Base-by-base conservation (phyloP, 2,329 filamentous ascomycete species). In the Monilinia polystroma region DNA sequence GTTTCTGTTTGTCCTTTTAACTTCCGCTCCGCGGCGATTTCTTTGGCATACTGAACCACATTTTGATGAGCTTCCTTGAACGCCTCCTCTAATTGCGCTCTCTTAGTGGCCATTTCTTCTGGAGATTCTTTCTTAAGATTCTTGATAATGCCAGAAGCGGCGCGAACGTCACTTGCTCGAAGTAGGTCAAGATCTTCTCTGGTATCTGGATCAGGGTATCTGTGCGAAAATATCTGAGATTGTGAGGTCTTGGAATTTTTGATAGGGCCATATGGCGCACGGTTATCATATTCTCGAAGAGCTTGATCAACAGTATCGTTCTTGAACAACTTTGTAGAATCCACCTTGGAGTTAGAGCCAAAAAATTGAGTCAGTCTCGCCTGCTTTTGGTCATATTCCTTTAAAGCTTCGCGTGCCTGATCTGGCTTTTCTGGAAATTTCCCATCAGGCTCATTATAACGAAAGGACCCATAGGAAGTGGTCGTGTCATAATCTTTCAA, bases 361-460 rank as follows among this genome's bases (percentile, higher is more conserved):
- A 43, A 78, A 32, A 20, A 5, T 32, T 58, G 38, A 4, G 38
- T 20, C 14, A 58, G 41, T 14, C 26, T 52, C 35, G 45, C 52
- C 35, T 43, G 54, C 23, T 68, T 69, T 26, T 53, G 14, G 23
- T 69, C 68, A 47, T 67, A 69, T 18, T 67, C 68, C 51, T 68
- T 77, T 6, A 79, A 76, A 10, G 45, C 20, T 8, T 78, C 77
- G 65, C 77, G 77, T 4, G 74, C 73, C 1, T 74, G 76, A 63
- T 73, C 70, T 26, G 73, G 68, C 29, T 59, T 74, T 7, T 71
- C 68, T 5, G 69, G 29, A 1, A 68, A 43, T 23, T 73, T 72
- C 54, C 68, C 70, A 35, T 73, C 69, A 4, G 70, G 71, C 51
- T 77, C 71, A 11, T 74, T 71, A 41, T 70, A 65, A 8, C 66